A percentile compares a stretch with the other conserved stretches of the same genome.
These are phyloP conservation scores for Clonostachys rhizophaga DNA, from an alignment of 2,329 filamentous ascomycete species.

Conservation along the genomic window DNA sequence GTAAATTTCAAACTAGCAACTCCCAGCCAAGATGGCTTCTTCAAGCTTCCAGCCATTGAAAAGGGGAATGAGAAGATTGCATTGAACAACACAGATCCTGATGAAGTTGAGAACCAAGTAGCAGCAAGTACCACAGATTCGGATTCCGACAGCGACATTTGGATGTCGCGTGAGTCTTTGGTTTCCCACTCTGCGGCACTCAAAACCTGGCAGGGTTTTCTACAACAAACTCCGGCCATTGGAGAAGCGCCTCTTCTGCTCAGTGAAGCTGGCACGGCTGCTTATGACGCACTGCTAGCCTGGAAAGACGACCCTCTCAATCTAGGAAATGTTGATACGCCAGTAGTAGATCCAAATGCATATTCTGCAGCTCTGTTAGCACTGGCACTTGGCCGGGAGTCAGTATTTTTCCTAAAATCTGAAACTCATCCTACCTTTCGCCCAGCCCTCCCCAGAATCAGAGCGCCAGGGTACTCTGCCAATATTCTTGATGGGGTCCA, in stretches of 20 bases:
- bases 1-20: not conserved
- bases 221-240: constrained; percentile 15
- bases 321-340: constrained; percentile 27
- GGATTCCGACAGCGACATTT: constrained; percentile 24
- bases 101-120: constrained; percentile 2
- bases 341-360: constrained; percentile 38
- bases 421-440: constrained; percentile 45
- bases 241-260: constrained; percentile 48
- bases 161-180: constrained; percentile 35
- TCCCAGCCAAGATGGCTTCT: constrained; percentile 25
- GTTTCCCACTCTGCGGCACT: constrained; percentile 32
- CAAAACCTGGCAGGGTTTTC: constrained; percentile 68
- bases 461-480: constrained; percentile 52
- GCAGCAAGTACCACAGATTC: not conserved
- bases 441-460: constrained; percentile 36
- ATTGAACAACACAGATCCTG: not conserved
- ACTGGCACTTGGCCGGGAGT: constrained; percentile 66
- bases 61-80: constrained; percentile 3
- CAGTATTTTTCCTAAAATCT: constrained; percentile 64
- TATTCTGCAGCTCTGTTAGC: constrained; percentile 58
- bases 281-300: constrained; percentile 60
- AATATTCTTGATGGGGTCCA: constrained; percentile 41
- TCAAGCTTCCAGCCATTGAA: constrained; percentile 26
- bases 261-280: constrained; percentile 61
- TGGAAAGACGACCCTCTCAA: constrained; percentile 31